These are phyloP conservation scores for barrel medic (Medicago truncatula) DNA, from an alignment of 306 rosid species.

Conservation along the genomic window DNA sequence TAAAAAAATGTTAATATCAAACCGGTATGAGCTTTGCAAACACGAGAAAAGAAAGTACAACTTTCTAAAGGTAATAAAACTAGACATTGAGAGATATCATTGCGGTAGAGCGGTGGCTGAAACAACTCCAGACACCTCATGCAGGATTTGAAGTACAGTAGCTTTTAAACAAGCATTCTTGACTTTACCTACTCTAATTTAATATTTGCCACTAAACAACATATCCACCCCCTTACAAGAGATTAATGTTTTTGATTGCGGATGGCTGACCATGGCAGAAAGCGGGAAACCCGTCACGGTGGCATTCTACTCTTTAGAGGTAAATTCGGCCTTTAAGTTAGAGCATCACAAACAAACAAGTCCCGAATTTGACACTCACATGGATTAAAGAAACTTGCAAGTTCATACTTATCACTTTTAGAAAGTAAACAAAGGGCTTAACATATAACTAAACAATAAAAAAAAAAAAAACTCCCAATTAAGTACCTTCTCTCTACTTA, in stretches of 20 bases:
- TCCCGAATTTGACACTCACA: neutral
- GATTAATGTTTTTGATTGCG: neutral
- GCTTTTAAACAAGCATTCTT: constrained; percentile 12
- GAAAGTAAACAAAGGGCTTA: constrained; percentile 10
- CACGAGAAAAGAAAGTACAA: constrained; percentile 31
- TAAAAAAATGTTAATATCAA: constrained; percentile 38
- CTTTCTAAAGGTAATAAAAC: constrained; percentile 32
- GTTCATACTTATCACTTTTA: constrained; percentile 12
- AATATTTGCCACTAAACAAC: constrained; percentile 6
- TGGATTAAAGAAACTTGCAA: constrained; percentile 2
- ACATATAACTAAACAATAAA: neutral
- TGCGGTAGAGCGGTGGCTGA: constrained; percentile 25
- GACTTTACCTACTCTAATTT: constrained; percentile 21
- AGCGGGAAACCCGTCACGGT: neutral
- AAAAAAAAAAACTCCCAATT: neutral
- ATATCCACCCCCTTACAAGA: constrained; percentile 5
- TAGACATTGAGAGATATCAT: constrained; percentile 30
- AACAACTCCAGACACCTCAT: constrained; percentile 36
- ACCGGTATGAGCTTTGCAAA: constrained; percentile 36
- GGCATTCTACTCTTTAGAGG: neutral
- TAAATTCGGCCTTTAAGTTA: constrained; percentile 5
- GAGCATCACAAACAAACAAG: constrained; percentile 4
- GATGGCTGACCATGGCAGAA: neutral
- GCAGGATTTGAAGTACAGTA: constrained; percentile 19
- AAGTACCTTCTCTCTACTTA: constrained; percentile 20